phyloP scores from a whole-genome alignment of 306 rosid genomes.

The Acmispon strigosus region DNA sequence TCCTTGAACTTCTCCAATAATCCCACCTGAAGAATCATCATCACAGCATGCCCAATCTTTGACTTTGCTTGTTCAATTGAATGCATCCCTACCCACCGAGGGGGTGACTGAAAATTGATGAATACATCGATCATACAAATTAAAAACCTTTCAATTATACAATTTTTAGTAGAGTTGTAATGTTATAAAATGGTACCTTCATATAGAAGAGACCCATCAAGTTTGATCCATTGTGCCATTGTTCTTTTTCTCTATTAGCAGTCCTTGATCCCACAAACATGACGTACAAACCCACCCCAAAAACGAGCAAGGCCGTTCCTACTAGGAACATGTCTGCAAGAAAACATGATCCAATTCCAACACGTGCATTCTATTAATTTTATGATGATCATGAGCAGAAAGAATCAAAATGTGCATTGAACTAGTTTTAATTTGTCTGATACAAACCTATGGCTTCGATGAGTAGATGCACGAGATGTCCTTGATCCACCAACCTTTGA shows the following conservation, averaged over 20 bases:
- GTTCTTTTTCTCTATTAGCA: background rate
- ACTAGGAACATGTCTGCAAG: constrained; percentile 37
- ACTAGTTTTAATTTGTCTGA: too few species aligned
- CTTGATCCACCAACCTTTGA: constrained; percentile 19
- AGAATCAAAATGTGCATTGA: too few species aligned
- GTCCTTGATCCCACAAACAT: constrained; percentile 33
- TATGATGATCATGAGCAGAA: too few species aligned
- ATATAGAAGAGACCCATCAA: background rate
- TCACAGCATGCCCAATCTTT: constrained; percentile 42
- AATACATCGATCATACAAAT: too few species aligned
- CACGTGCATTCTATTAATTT: background rate
- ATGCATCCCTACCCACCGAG: constrained; percentile 28
- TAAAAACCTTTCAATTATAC: too few species aligned
- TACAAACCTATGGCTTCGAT: constrained; percentile 38
- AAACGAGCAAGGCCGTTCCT: constrained; percentile 37
- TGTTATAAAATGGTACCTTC: constrained; percentile 19
- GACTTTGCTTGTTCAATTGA: constrained; percentile 33
- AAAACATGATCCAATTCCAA: too few species aligned
- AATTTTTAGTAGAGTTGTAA: too few species aligned
- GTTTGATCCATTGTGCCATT: background rate
- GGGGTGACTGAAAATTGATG: constrained; percentile 20
- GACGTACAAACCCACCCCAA: constrained; percentile 33
- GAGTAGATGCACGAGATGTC: constrained; percentile 30
- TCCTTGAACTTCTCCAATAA: constrained; percentile 36
- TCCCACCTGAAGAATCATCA: constrained; percentile 42